Base-by-base conservation (phyloP, 2,329 filamentous ascomycete species). In the Aureobasidium leucospermi region DNA sequence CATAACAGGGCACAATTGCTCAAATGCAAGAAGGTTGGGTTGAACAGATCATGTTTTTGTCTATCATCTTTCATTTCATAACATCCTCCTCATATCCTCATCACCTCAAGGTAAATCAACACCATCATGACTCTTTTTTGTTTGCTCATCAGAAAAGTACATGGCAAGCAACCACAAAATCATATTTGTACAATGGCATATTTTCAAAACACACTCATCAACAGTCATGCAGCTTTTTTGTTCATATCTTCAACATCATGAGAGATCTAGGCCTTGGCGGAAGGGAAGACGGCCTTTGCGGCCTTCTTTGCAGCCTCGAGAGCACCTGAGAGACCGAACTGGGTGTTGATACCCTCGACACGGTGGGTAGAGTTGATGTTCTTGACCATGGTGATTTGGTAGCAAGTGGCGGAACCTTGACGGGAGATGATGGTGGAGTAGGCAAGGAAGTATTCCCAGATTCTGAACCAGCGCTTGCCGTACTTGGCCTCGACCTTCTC, bases 401-500 rank as follows among this genome's bases (percentile, higher is more conserved):
- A 95, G 81, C 90, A 94, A 34, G 89, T 90, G 59, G 90, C 90
- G 66, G 82, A 81, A 65, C 90, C 90, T 75, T 95, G 90, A 70
- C 90, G 86, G 29, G 90, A 90, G 69, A 84, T 84, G 72, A 96
- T 95, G 71, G 86, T 89, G 16, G 88, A 90, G 74, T 85, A 92
- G 64, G 89, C 89, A 62, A 95, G 83, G 84, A 96, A 96, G 76
- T 85, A 90, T 72, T 95, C 89, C 90, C 90, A 95, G 72, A 94
- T 94, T 74, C 93, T 86, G 84, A 89, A 99, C 94, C 94, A 99
- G 71, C 89, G 83, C 71, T 88, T 86, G 70, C 94, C 94, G 72
- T 97, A 97, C 82, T 96, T 97, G 71, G 89, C 90, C 75, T 88
- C 84, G 63, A 96, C 89, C 80, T 96, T 95, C 61, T 96, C 90